Evolutionary conservation across 2,329 filamentous ascomycete species (phyloP).

Genomic region (Curvularia verruculosa): DNA sequence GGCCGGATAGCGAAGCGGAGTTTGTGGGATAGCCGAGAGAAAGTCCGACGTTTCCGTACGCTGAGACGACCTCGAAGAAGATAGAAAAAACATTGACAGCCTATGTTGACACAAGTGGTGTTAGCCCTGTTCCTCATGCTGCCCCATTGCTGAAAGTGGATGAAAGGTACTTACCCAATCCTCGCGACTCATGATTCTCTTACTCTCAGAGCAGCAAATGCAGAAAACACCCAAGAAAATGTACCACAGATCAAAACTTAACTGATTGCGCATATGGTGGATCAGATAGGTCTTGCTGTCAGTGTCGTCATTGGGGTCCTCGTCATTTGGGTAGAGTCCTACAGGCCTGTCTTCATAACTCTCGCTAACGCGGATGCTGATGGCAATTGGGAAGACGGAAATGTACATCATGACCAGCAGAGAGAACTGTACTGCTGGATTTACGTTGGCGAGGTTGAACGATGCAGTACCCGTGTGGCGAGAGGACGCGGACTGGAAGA

Average conservation of each 20-base stretch:
- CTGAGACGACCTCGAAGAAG: constrained; percentile 51
- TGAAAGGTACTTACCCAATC: constrained; percentile 19
- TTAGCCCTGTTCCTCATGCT: background rate
- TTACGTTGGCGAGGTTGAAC: constrained; percentile 76
- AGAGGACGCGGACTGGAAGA: constrained; percentile 89
- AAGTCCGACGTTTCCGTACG: constrained; percentile 82
- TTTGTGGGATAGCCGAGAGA: constrained; percentile 78
- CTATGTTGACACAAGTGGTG: background rate
- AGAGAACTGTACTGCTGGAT: constrained; percentile 89
- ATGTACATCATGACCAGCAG: constrained; percentile 99
- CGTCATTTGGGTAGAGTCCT: constrained; percentile 69
- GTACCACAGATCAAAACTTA: constrained; percentile 98
- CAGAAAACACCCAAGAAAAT: constrained; percentile 93
- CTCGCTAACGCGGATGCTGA: constrained; percentile 90
- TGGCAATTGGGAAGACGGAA: constrained; percentile 94
- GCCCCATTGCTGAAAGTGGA: no score
- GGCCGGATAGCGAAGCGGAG: constrained; percentile 79
- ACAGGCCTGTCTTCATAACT: constrained; percentile 92
- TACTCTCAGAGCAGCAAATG: constrained; percentile 85
- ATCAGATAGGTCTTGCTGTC: constrained; percentile 76
- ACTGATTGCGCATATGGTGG: constrained; percentile 86
- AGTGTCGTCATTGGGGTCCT: constrained; percentile 56
- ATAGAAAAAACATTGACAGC: constrained; percentile 57
- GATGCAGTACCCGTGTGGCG: constrained; percentile 89
- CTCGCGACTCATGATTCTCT: constrained; percentile 66